Percentiles rank a stretch among this genome's conserved stretches.
phyloP scores from a whole-genome alignment of 2,329 filamentous ascomycete genomes.

The Cadophora sp. region DNA sequence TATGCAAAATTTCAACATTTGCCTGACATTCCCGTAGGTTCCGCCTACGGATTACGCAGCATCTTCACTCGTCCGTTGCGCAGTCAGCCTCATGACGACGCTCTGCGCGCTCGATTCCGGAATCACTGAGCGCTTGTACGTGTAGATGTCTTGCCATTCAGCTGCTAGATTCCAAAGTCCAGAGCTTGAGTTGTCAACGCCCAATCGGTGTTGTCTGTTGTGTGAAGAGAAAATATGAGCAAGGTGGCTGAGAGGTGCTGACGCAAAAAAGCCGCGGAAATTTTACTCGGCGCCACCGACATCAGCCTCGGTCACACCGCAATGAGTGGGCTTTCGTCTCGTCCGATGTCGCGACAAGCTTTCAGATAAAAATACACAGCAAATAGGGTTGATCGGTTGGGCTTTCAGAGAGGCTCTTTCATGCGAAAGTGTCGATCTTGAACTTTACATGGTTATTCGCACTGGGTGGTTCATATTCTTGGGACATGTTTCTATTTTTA shows the following conservation, averaged over 20 bases:
- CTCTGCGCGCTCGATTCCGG: background rate
- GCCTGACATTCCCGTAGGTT: slow-evolving; percentile 10
- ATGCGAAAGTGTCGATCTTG: background rate
- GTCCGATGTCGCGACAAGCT: background rate
- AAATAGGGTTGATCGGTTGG: background rate
- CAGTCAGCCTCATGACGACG: slow-evolving; percentile 16
- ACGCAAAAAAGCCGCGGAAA: background rate
- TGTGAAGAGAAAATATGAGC: background rate
- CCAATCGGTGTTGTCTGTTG: background rate
- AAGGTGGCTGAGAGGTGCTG: slow-evolving; percentile 13
- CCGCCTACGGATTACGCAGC: slow-evolving; percentile 5
- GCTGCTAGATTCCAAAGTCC: background rate
- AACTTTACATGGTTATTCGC: background rate
- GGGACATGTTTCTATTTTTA: slow-evolving; percentile 7
- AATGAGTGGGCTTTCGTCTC: background rate
- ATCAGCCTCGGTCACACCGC: slow-evolving; percentile 12
- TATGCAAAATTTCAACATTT: background rate
- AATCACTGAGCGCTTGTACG: background rate
- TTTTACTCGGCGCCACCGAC: slow-evolving; percentile 1
- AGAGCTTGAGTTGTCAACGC: background rate
- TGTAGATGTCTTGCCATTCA: background rate
- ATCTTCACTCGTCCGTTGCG: background rate
- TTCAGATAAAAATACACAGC: background rate
- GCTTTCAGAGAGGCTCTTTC: background rate
- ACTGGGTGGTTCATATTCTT: background rate